A percentile compares a stretch with the other conserved stretches of the same genome.
Conservation (phyloP, 2,329 filamentous ascomycete genomes). For the Trichoderma sp. region DNA sequence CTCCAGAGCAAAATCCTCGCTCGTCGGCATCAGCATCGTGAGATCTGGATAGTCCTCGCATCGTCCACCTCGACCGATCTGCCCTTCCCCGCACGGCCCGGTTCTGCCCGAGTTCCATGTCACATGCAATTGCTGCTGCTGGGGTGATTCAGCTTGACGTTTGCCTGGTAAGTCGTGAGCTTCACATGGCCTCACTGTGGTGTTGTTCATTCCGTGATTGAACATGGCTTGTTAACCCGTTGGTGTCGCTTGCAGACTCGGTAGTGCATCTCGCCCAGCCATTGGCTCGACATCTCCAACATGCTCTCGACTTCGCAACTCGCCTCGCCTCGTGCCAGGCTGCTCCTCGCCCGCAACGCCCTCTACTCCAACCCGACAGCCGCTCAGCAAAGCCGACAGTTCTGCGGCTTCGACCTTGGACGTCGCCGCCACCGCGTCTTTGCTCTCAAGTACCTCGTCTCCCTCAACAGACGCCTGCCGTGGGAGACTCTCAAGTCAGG, state of each 20-base stretch:
- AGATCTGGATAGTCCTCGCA: not conserved
- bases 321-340: constrained; percentile 37
- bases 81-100: constrained; percentile 21
- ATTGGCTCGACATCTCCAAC: constrained; percentile 29
- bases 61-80: not conserved
- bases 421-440: constrained; percentile 48
- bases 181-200: constrained; percentile 5
- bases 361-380: constrained; percentile 27
- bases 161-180: constrained; percentile 4
- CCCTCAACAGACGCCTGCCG: constrained; percentile 47
- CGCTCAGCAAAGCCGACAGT: constrained; percentile 43
- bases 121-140: constrained; percentile 28
- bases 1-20: not conserved
- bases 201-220: not conserved
- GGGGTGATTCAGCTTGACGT: constrained; percentile 25
- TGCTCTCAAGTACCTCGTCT: constrained; percentile 52
- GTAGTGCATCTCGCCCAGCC: constrained; percentile 22
- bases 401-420: constrained; percentile 46
- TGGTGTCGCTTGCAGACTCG: constrained; percentile 19
- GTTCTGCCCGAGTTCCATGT: constrained; percentile 30
- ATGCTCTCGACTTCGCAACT: constrained; percentile 37
- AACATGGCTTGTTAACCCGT: constrained; percentile 2
- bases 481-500: constrained; percentile 46
- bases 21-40: not conserved
- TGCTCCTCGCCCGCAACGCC: constrained; percentile 29